phyloP scores from a whole-genome alignment of 1,139 yeast species.

The Zygosaccharomyces pseudobailii region DNA sequence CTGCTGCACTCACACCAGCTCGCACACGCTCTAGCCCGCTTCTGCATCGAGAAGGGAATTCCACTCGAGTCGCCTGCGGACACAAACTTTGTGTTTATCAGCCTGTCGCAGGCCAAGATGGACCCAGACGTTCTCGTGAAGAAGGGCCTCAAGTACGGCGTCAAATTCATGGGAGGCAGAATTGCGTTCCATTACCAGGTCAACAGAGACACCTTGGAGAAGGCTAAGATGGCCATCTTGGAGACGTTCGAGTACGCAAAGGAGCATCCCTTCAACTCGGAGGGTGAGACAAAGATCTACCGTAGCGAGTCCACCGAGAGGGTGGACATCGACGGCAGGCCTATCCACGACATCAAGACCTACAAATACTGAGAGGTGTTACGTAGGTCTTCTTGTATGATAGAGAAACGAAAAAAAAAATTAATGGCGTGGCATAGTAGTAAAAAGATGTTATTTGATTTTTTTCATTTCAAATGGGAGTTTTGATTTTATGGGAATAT shows the following conservation, averaged over 20 bases:
- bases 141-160: slow-evolving; percentile 55
- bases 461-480: slow-evolving; percentile 13
- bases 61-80: slow-evolving; percentile 70
- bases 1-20: slow-evolving; percentile 54
- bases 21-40: slow-evolving; percentile 63
- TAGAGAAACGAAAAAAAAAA: background rate
- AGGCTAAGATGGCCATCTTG: slow-evolving; percentile 53
- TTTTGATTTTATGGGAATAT: slow-evolving; percentile 4
- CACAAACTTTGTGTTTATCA: slow-evolving; percentile 82
- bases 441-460: slow-evolving; percentile 12
- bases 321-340: slow-evolving; percentile 29
- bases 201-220: slow-evolving; percentile 59
- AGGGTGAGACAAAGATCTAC: slow-evolving; percentile 41
- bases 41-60: slow-evolving; percentile 52
- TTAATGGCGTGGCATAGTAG: slow-evolving; percentile 22
- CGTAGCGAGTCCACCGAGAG: slow-evolving; percentile 35
- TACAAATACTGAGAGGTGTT: slow-evolving; percentile 26
- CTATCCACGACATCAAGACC: slow-evolving; percentile 31
- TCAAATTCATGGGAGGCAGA: slow-evolving; percentile 69
- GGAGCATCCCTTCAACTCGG: slow-evolving; percentile 38
- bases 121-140: slow-evolving; percentile 52
- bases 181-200: slow-evolving; percentile 85
- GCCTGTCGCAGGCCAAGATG: slow-evolving; percentile 54
- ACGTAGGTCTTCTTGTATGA: background rate
- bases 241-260: slow-evolving; percentile 53